Evolutionary conservation across 345 rosid genomes (phyloP).

Genomic region (Syzygium oleosum): DNA sequence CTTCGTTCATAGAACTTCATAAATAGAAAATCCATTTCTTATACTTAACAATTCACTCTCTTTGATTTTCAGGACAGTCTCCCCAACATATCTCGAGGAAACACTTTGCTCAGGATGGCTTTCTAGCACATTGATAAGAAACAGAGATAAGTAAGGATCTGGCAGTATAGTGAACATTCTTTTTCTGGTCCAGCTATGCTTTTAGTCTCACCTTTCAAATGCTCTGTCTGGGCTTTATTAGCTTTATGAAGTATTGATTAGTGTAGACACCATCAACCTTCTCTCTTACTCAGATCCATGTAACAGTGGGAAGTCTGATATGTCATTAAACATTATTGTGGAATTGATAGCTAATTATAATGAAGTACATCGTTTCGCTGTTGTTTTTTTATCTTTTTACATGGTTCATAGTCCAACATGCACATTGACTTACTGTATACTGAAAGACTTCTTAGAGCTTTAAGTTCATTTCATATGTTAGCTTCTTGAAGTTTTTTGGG

Average conservation of each 20-base stretch:
- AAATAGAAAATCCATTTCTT: not conserved
- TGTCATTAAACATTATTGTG: not conserved
- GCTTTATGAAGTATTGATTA: not conserved
- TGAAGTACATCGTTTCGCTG: not conserved
- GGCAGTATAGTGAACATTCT: not conserved
- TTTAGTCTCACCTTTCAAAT: not conserved
- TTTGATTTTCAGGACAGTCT: constrained; percentile 39
- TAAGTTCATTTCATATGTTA: not conserved
- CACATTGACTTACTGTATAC: not conserved
- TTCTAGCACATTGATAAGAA: constrained; percentile 33
- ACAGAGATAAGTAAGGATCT: constrained; percentile 37
- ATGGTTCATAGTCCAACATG: not conserved
- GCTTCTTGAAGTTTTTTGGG: not conserved
- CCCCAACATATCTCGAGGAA: constrained; percentile 52
- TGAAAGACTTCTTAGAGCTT: not conserved
- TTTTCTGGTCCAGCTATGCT: not conserved
- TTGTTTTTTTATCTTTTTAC: not conserved
- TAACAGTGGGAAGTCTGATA: not conserved
- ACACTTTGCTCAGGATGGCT: constrained; percentile 59
- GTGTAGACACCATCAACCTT: not conserved
- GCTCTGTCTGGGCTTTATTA: not conserved
- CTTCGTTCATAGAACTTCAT: not conserved
- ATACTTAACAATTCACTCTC: not conserved
- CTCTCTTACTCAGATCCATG: not conserved
- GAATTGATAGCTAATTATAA: not conserved